Evolutionary conservation across 352 stramenopile species (phyloP).

Genomic region (Stephanocyclus meneghinianus): DNA sequence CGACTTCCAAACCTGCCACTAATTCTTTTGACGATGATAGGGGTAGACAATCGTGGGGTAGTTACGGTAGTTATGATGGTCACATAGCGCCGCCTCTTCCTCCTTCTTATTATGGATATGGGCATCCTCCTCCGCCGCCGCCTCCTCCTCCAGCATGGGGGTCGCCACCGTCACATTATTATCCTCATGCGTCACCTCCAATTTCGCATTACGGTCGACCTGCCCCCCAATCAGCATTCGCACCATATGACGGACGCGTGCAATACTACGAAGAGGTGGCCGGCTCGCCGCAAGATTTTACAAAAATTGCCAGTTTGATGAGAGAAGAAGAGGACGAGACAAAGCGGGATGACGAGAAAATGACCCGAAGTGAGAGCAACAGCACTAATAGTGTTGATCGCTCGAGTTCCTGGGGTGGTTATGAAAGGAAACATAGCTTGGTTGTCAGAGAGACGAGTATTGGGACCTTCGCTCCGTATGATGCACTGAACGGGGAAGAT

Average conservation of each 20-base stretch:
- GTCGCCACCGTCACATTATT: slow-evolving; percentile 40
- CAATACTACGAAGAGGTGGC: slow-evolving; percentile 7
- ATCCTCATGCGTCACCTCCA: slow-evolving; percentile 47
- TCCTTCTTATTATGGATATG: slow-evolving; percentile 23
- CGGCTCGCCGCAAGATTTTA: slow-evolving; percentile 40
- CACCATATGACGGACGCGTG: not conserved
- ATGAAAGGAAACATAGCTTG: slow-evolving; percentile 8
- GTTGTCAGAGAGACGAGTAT: slow-evolving; percentile 11
- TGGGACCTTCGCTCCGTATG: slow-evolving; percentile 11
- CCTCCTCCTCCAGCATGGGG: slow-evolving; percentile 13
- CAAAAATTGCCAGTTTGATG: slow-evolving; percentile 45
- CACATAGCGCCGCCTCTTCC: slow-evolving; percentile 34
- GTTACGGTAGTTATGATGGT: slow-evolving; percentile 14
- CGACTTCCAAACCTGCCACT: slow-evolving; percentile 7
- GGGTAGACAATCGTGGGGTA: slow-evolving; percentile 1
- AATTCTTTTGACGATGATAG: slow-evolving; percentile 31
- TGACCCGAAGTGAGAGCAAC: not conserved
- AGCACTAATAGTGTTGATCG: slow-evolving; percentile 21
- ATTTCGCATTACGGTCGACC: slow-evolving; percentile 21
- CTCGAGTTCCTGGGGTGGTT: slow-evolving; percentile 27
- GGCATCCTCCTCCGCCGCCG: slow-evolving; percentile 17
- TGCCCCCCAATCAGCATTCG: slow-evolving; percentile 14
- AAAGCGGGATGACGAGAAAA: slow-evolving; percentile 1
- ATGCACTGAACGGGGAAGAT: not conserved
- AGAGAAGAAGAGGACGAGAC: slow-evolving; percentile 25